phyloP scores from a whole-genome alignment of 2,329 filamentous ascomycete species.

The Pseudofabraea citricarpa region DNA sequence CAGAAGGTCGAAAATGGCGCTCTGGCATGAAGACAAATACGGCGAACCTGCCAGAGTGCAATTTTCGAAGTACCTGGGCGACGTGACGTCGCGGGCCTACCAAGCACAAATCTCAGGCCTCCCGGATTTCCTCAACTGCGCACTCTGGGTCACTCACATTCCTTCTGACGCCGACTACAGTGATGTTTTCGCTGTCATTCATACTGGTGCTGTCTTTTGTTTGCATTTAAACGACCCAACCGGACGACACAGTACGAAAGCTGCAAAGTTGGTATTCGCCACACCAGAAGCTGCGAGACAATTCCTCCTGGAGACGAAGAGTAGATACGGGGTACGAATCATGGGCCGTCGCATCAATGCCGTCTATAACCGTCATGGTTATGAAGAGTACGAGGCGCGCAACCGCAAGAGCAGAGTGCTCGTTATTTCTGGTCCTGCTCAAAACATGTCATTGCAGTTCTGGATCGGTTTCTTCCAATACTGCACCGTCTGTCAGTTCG shows the following conservation, averaged over 20 bases:
- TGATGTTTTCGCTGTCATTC: constrained; percentile 14
- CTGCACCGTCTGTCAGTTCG: constrained; percentile 5
- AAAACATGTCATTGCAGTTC: constrained; percentile 7
- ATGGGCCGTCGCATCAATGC: constrained; percentile 1
- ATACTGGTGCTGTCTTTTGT: constrained; percentile 12
- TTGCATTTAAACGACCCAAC: constrained; percentile 10
- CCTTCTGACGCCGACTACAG: constrained; percentile 4
- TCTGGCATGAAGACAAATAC: too few species aligned
- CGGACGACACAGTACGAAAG: constrained; percentile 6
- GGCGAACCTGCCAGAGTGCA: too few species aligned
- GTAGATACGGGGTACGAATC: constrained; percentile 4
- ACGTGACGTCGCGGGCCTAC: neutral
- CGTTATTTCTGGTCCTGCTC: constrained; percentile 8
- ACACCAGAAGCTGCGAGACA: constrained; percentile 4
- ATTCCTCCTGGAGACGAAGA: constrained; percentile 3
- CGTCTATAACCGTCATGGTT: constrained; percentile 11
- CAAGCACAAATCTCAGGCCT: constrained; percentile 6
- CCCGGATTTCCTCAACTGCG: constrained; percentile 14
- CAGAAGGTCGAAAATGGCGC: too few species aligned
- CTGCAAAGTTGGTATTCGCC: constrained; percentile 17
- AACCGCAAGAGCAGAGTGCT: constrained; percentile 9
- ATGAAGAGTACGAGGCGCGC: neutral
- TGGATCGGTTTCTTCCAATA: constrained; percentile 12
- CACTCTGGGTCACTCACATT: constrained; percentile 16
- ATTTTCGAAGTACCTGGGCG: neutral